Evolutionary conservation across 1,139 yeast genomes (phyloP).

Genomic region (Taiozyma sp.): DNA sequence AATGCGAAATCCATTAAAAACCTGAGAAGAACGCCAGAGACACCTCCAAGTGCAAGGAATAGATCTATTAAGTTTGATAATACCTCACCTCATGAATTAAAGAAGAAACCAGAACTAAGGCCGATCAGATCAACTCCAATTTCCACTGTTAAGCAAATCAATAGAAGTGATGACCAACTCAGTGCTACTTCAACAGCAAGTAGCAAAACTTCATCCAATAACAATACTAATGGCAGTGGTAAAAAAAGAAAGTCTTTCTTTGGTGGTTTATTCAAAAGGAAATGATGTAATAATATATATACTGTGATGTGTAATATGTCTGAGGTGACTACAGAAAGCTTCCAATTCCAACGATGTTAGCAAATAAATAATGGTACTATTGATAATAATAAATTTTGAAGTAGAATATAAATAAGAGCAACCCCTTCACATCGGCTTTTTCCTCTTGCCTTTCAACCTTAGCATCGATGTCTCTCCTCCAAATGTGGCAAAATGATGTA

Average conservation of each 20-base stretch:
- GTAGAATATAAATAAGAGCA: background rate
- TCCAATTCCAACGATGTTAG: background rate
- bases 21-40: slow-evolving; percentile 10
- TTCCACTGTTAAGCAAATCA: background rate
- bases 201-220: background rate
- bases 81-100: slow-evolving; percentile 1
- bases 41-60: background rate
- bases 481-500: background rate
- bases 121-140: slow-evolving; percentile 7
- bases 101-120: slow-evolving; percentile 1
- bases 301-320: background rate
- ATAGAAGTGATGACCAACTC: background rate
- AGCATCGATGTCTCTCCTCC: background rate
- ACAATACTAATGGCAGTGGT: background rate
- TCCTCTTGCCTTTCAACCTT: background rate
- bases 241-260: background rate
- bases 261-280: background rate
- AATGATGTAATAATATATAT: background rate
- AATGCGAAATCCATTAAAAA: slow-evolving; percentile 2
- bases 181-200: background rate
- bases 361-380: background rate
- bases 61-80: slow-evolving; percentile 7
- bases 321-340: background rate
- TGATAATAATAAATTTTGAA: background rate
- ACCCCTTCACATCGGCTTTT: background rate